Conservation (phyloP, 2,329 filamentous ascomycete species). For the Verruconis gallopava region DNA sequence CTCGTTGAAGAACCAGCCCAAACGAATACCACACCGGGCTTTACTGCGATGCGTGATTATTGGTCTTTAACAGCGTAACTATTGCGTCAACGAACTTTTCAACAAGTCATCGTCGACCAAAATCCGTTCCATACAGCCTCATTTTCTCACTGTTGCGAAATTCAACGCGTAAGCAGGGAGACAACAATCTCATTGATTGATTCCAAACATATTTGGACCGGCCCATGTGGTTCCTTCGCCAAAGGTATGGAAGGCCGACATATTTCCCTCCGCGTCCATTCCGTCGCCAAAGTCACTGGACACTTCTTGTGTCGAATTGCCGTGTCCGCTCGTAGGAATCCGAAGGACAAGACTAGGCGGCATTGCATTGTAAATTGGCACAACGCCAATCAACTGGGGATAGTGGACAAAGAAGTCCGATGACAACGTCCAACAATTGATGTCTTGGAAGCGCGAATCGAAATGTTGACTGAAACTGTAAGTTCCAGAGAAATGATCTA, state of each 20-base stretch:
- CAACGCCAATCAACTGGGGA: constrained; percentile 1
- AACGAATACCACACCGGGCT: no score
- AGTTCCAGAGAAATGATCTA: background rate
- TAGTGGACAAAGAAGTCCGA: constrained; percentile 1
- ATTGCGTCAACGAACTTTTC: no score
- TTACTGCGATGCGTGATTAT: no score
- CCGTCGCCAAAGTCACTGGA: background rate
- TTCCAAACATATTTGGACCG: background rate
- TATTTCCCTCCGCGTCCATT: background rate
- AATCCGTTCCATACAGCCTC: no score
- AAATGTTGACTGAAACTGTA: background rate
- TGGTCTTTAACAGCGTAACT: no score
- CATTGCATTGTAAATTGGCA: constrained; percentile 1
- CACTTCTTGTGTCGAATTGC: background rate
- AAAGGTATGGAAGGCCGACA: background rate
- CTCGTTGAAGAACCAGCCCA: no score
- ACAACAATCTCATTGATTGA: background rate
- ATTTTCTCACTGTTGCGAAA: no score
- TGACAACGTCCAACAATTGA: background rate
- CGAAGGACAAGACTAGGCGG: background rate
- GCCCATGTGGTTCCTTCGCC: background rate
- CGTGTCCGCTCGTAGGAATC: background rate
- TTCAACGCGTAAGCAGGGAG: no score
- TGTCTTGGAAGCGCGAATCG: background rate
- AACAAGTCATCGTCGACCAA: no score